phyloP scores from a whole-genome alignment of 2,329 filamentous ascomycete species.

The Penicillium sp. region DNA sequence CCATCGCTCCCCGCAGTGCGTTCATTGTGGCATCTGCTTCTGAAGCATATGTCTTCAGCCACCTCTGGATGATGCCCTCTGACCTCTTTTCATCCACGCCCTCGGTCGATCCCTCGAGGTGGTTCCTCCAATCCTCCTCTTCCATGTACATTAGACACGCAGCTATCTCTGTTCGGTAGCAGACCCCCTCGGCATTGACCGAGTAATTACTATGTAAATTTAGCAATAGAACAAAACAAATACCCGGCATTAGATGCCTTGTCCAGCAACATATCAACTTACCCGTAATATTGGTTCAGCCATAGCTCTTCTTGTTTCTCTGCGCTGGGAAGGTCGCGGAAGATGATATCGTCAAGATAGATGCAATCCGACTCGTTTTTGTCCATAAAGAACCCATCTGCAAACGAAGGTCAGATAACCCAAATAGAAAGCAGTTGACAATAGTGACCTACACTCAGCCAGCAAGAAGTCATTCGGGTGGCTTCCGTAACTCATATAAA shows the following conservation, averaged over 20 bases:
- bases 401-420: not conserved
- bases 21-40: constrained; percentile 38
- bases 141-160: constrained; percentile 46
- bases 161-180: constrained; percentile 49
- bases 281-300: constrained; percentile 46
- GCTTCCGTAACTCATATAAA: constrained; percentile 50
- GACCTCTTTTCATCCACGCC: constrained; percentile 37
- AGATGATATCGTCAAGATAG: constrained; percentile 48
- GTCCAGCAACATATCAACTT: constrained; percentile 14
- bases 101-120: constrained; percentile 41
- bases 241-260: not conserved
- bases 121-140: constrained; percentile 43
- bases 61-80: constrained; percentile 37
- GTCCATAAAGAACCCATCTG: constrained; percentile 50
- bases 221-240: not conserved
- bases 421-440: not conserved
- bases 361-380: constrained; percentile 45
- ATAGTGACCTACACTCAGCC: constrained; percentile 44
- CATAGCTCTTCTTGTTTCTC: constrained; percentile 39
- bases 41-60: constrained; percentile 39
- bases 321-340: constrained; percentile 32
- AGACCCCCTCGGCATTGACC: constrained; percentile 42
- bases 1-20: constrained; percentile 25
- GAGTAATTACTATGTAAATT: constrained; percentile 45
- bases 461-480: constrained; percentile 50